A percentile compares a stretch with the other conserved stretches of the same genome.
Conservation (phyloP, 2,329 filamentous ascomycete species). For the Apiospora malaysiana region DNA sequence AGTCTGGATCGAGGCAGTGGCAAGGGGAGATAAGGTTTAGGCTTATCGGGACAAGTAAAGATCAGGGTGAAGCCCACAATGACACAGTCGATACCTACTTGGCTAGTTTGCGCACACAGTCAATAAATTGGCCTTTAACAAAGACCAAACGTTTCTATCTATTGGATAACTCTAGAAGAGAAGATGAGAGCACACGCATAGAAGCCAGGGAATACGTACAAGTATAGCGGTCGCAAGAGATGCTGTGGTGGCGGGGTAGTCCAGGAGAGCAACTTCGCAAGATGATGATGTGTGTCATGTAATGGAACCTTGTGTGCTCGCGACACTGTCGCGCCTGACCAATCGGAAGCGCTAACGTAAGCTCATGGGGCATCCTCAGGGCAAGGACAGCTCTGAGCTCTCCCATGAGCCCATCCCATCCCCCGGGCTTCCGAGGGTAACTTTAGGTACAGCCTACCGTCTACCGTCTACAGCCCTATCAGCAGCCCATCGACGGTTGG, state of each 20-base stretch:
- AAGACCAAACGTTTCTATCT: no score
- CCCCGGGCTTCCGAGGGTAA: neutral
- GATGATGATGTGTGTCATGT: conserved; percentile 19
- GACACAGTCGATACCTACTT: neutral
- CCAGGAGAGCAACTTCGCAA: neutral
- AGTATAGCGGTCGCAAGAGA: conserved; percentile 11
- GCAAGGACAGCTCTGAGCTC: conserved; percentile 6
- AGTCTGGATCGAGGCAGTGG: neutral
- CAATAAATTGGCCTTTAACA: neutral
- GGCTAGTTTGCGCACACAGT: neutral
- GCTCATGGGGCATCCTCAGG: conserved; percentile 16
- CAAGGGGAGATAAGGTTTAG: conserved; percentile 14
- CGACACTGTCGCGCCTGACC: neutral
- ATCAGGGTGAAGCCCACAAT: neutral
- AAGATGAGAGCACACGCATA: no score
- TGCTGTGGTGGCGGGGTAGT: conserved; percentile 8
- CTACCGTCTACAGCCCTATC: neutral
- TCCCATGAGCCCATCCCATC: neutral
- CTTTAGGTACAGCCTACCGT: no score
- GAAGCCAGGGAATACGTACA: neutral
- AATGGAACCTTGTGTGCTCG: conserved; percentile 10
- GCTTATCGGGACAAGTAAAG: neutral
- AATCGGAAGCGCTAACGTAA: conserved; percentile 10
- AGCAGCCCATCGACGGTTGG: neutral
- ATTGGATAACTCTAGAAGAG: neutral